These are phyloP conservation scores for Mallotus japonicus DNA, from an alignment of 441 rosid species.

Conservation along the genomic window DNA sequence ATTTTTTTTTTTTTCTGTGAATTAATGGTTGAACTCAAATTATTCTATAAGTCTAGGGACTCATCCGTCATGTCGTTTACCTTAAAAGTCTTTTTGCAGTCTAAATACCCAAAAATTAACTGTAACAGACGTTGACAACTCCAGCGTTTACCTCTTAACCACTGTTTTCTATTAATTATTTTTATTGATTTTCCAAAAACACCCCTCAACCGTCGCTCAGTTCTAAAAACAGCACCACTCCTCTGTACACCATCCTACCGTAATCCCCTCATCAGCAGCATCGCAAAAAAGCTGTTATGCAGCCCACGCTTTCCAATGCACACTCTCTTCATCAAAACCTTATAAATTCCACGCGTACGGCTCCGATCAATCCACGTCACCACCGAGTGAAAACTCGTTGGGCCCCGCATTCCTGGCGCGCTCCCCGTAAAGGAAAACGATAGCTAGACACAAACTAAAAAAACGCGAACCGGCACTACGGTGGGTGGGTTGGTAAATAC, in stretches of 20 bases:
- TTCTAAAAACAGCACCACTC: too few relatives aligned
- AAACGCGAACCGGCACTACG: slow-evolving; percentile 38
- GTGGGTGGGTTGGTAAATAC: slow-evolving; percentile 3
- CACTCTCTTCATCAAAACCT: neutral
- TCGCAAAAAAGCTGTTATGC: slow-evolving; percentile 10
- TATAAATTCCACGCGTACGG: neutral
- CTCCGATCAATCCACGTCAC: neutral
- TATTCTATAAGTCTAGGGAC: too few relatives aligned
- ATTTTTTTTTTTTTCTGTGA: too few relatives aligned
- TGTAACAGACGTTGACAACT: slow-evolving; percentile 24
- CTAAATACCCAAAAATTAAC: neutral
- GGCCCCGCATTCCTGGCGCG: slow-evolving; percentile 25
- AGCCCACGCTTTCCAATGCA: slow-evolving; percentile 15
- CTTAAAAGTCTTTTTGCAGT: too few relatives aligned
- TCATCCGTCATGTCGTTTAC: too few relatives aligned
- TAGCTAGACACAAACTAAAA: slow-evolving; percentile 18
- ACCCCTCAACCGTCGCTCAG: slow-evolving; percentile 10
- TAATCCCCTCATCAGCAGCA: slow-evolving; percentile 8
- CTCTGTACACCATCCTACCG: slow-evolving; percentile 4
- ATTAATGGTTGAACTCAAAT: too few relatives aligned
- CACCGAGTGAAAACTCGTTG: neutral
- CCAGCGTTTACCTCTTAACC: slow-evolving; percentile 1
- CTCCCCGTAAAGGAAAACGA: slow-evolving; percentile 15
- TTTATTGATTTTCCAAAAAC: slow-evolving; percentile 6
- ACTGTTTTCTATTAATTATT: too few relatives aligned